A percentile compares a stretch with the other conserved stretches of the same genome.
phyloP scores from a whole-genome alignment of 2,329 filamentous ascomycete genomes.

The Microdochium trichocladiopsis region DNA sequence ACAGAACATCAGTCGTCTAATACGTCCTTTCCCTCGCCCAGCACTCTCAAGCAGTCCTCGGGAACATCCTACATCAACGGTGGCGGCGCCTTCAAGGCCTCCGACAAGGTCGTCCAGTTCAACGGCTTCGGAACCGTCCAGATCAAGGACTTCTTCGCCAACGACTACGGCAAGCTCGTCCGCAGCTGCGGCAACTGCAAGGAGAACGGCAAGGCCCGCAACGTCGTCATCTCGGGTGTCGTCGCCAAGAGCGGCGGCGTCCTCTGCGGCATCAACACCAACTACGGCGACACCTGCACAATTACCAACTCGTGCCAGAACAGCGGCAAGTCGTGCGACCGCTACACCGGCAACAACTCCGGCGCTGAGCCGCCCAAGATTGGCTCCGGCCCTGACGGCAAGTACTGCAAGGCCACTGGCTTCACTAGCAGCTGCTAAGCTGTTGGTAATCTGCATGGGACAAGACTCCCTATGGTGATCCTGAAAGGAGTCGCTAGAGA shows the following conservation, averaged over 20 bases:
- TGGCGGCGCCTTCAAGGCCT: conserved; percentile 32
- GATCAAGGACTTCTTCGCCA: conserved; percentile 31
- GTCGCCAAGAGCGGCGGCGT: conserved; percentile 30
- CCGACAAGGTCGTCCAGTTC: conserved; percentile 33
- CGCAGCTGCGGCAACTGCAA: conserved; percentile 43
- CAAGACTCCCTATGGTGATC: too few species aligned
- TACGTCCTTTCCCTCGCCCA: not conserved
- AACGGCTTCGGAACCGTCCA: conserved; percentile 31
- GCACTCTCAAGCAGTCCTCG: conserved; percentile 27
- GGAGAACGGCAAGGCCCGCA: conserved; percentile 27
- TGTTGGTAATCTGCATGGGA: too few species aligned
- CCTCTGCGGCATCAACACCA: conserved; percentile 41
- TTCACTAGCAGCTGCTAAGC: conserved; percentile 8
- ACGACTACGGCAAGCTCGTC: conserved; percentile 39
- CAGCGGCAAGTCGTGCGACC: conserved; percentile 19
- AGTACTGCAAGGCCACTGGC: conserved; percentile 17
- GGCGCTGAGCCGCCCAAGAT: conserved; percentile 29
- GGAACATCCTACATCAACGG: conserved; percentile 32
- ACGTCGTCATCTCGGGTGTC: conserved; percentile 35
- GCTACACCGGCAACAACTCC: conserved; percentile 26
- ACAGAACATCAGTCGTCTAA: too few species aligned
- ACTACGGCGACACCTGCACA: conserved; percentile 38
- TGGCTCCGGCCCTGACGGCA: conserved; percentile 26
- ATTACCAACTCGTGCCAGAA: conserved; percentile 30
- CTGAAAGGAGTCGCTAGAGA: too few species aligned